Conservation (phyloP, 768 basidiomycete species). For the Mycena rebaudengoi region DNA sequence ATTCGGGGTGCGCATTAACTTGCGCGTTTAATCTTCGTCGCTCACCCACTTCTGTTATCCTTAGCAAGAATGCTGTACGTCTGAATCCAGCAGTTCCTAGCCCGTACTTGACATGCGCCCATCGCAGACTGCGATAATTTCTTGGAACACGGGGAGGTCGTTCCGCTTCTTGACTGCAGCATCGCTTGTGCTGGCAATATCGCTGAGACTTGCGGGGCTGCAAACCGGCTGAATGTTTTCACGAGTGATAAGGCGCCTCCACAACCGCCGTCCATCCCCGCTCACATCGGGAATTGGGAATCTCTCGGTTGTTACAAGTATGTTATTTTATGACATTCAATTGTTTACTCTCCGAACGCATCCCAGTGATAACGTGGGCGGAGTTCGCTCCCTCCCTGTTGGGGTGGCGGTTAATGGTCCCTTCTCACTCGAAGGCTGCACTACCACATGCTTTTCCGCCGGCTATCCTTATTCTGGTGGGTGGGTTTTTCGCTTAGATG, state of each 20-base stretch:
- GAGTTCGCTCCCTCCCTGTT: slow-evolving; percentile 50
- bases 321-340: too few relatives aligned
- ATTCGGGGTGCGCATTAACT: slow-evolving; percentile 45
- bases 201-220: slow-evolving; percentile 55
- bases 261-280: slow-evolving; percentile 58
- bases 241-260: slow-evolving; percentile 69
- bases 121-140: slow-evolving; percentile 72
- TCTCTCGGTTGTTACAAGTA: slow-evolving; percentile 80
- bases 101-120: not conserved
- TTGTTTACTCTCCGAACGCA: slow-evolving; percentile 22
- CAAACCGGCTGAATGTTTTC: slow-evolving; percentile 55
- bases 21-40: slow-evolving; percentile 1
- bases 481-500: slow-evolving; percentile 41
- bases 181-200: slow-evolving; percentile 54
- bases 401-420: slow-evolving; percentile 54
- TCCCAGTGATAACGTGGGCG: slow-evolving; percentile 54
- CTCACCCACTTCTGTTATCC: slow-evolving; percentile 13
- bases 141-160: slow-evolving; percentile 56
- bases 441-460: slow-evolving; percentile 64
- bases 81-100: not conserved
- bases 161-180: slow-evolving; percentile 53
- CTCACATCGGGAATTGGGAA: slow-evolving; percentile 69
- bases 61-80: slow-evolving; percentile 65
- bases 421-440: slow-evolving; percentile 65
- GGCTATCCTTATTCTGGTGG: slow-evolving; percentile 55